phyloP scores from a whole-genome alignment of 2,329 filamentous ascomycete species.

The Paecilomyces sp. region DNA sequence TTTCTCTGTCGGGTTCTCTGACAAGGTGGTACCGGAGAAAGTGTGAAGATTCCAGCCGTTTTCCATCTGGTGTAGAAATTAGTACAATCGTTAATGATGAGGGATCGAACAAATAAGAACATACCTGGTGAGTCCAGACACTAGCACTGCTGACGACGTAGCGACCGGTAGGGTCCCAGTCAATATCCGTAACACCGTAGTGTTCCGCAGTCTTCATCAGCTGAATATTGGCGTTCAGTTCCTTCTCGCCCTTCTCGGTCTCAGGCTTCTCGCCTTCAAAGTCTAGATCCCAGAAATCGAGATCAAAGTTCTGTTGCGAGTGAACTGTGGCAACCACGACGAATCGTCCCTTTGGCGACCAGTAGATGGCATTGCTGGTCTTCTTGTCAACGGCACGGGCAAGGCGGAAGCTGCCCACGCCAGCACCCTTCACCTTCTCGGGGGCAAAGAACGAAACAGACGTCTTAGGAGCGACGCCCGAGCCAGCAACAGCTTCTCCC shows the following conservation, averaged over 20 bases:
- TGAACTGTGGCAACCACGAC: conserved; percentile 89
- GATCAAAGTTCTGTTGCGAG: conserved; percentile 86
- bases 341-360: conserved; percentile 92
- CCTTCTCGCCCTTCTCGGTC: conserved; percentile 92
- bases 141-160: conserved; percentile 91
- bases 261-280: conserved; percentile 96
- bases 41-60: conserved; percentile 98
- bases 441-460: conserved; percentile 93
- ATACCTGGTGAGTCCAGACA: conserved; percentile 89
- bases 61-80: conserved; percentile 65
- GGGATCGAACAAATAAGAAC: conserved; percentile 29
- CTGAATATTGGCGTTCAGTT: conserved; percentile 88
- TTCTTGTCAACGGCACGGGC: conserved; percentile 96
- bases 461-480: conserved; percentile 86
- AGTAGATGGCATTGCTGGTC: conserved; percentile 99
- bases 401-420: conserved; percentile 90
- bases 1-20: conserved; percentile 88
- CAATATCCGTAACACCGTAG: conserved; percentile 94
- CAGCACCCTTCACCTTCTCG: conserved; percentile 79
- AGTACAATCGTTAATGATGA: background rate
- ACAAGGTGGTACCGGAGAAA: conserved; percentile 81
- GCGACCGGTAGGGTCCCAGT: conserved; percentile 95
- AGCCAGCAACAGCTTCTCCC: conserved; percentile 69
- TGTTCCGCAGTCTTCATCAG: conserved; percentile 91
- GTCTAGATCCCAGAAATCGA: conserved; percentile 97